Evolutionary conservation across 257 asterid species (phyloP), one percentile per base, ranked within the genome.

Genomic region (Solanum commersonii): DNA sequence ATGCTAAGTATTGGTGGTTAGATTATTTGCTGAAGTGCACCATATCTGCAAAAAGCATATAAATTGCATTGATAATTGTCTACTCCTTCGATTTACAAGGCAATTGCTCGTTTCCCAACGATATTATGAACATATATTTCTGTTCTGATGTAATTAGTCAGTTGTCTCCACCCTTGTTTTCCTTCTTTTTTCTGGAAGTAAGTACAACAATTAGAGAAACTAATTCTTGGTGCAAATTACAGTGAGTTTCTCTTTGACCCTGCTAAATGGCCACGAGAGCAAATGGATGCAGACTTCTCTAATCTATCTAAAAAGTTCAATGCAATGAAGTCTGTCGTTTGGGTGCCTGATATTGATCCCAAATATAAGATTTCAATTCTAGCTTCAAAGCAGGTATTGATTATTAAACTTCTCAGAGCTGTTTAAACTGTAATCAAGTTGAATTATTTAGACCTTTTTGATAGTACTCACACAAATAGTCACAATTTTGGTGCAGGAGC

Each of bases 191-290:
- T 82, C 35, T 44, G n/a, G 44, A 42, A 49, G 70, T 82, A 49
- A 81, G 20, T 49, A 49, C 42, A 82, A 49, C 70, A 49, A 82
- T 29, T 82, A 49, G 4, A 71, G 44, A 86, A 46, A 68, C 77
- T 71, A 59, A 29, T 12, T 92, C 38, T 88, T 92, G 88, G 90
- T 82, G 42, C 87, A 89, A 46, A 12, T 90, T 91, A 73, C 96
- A 96, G 99, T 88, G 98, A 94, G 89, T 96, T 96, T 90, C 91
- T 95, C 85, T 95, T 95, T 90, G 94, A 95, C 88, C 96, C 98
- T 83, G 93, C 95, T 73, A 97, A 95, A 91, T 97, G 99, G 99
- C 94, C 94, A 27, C 93, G 98, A 22, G 87, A 34, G 67, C 97
- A 94, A 94, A 93, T 96, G 95, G 96, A 95, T 31, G 94, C 92